phyloP scores from a whole-genome alignment of 1,139 yeast genomes.

The Nakaseomyces glabratus region DNA sequence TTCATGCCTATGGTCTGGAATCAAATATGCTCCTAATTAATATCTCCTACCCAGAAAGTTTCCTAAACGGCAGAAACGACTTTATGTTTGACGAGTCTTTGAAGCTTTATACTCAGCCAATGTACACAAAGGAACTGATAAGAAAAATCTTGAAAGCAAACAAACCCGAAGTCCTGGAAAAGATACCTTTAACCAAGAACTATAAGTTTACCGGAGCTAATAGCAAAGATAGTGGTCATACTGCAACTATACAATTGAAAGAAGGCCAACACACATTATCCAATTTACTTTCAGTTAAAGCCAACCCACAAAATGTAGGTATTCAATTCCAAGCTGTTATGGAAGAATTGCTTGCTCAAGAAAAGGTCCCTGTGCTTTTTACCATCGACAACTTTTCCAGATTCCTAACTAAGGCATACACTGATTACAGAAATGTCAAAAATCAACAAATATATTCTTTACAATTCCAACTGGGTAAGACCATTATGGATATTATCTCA shows the following conservation, averaged over 20 bases:
- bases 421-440: constrained; percentile 53
- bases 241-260: constrained; percentile 20
- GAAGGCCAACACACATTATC: constrained; percentile 39
- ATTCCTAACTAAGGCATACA: constrained; percentile 44
- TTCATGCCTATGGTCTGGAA: constrained; percentile 49
- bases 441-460: constrained; percentile 52
- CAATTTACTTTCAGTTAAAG: constrained; percentile 35
- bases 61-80: constrained; percentile 67
- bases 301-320: constrained; percentile 33
- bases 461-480: constrained; percentile 59
- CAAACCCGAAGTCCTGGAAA: constrained; percentile 37
- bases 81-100: constrained; percentile 46
- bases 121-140: constrained; percentile 58
- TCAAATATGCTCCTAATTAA: constrained; percentile 53
- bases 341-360: constrained; percentile 41
- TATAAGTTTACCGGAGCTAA: constrained; percentile 30
- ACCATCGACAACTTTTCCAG: constrained; percentile 72
- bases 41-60: constrained; percentile 51
- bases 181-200: constrained; percentile 44
- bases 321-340: constrained; percentile 45
- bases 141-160: constrained; percentile 52
- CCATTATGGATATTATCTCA: constrained; percentile 46
- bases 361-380: constrained; percentile 48
- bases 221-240: constrained; percentile 18
- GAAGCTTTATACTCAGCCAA: constrained; percentile 64